Percentiles rank a stretch among this genome's conserved stretches.
Conservation (phyloP, 352 stramenopile species). For the Pythium plurisporium region DNA sequence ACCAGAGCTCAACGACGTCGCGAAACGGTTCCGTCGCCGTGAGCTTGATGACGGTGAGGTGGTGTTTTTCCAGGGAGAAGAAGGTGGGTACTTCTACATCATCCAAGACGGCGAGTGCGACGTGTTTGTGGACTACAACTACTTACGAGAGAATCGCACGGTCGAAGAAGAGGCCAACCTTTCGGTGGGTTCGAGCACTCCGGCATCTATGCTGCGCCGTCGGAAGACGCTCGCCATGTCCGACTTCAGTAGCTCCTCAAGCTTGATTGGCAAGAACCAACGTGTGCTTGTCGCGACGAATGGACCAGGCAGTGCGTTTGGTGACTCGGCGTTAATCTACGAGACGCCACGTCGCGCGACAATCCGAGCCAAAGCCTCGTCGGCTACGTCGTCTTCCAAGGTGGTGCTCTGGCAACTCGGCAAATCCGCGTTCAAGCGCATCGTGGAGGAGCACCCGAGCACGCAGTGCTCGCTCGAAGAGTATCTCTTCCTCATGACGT, state of each 20-base stretch:
- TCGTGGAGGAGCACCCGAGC: constrained; percentile 55
- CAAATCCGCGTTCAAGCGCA: constrained; percentile 51
- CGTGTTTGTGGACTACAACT: constrained; percentile 81
- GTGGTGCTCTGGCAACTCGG: constrained; percentile 79
- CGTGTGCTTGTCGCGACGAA: constrained; percentile 78
- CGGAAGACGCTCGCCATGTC: constrained; percentile 67
- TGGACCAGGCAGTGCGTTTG: constrained; percentile 70
- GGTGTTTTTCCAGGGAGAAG: constrained; percentile 79
- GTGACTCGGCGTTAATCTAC: constrained; percentile 83
- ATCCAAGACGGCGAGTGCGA: constrained; percentile 74
- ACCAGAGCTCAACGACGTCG: constrained; percentile 50
- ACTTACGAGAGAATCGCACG: constrained; percentile 43
- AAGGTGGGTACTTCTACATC: constrained; percentile 81
- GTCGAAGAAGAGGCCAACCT: constrained; percentile 16
- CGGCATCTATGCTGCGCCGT: constrained; percentile 34
- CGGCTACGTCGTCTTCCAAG: constrained; percentile 11
- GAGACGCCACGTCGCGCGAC: constrained; percentile 77
- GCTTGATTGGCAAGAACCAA: constrained; percentile 55
- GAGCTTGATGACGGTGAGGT: constrained; percentile 57
- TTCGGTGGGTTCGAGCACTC: not conserved
- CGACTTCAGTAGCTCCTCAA: constrained; percentile 64
- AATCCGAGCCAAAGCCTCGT: constrained; percentile 29
- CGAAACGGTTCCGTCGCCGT: constrained; percentile 54
- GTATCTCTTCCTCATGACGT: constrained; percentile 62
- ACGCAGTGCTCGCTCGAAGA: constrained; percentile 80